Percentiles rank a stretch among this genome's conserved stretches.
Evolutionary conservation across 352 stramenopile genomes (phyloP).

Genomic region (Globisporangium camurandrum): DNA sequence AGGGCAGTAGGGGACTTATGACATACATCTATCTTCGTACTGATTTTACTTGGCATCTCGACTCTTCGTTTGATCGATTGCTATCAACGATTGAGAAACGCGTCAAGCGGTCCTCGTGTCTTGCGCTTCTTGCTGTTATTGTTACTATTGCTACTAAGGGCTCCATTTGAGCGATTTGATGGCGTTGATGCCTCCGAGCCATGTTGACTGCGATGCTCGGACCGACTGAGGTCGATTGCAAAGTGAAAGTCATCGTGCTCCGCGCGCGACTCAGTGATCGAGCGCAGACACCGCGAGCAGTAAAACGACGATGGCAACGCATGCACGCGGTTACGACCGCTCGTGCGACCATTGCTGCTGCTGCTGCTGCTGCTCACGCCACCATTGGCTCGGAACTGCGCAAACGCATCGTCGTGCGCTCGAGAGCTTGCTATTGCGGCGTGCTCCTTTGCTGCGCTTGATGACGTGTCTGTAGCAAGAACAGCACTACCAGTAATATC

Average conservation of each 20-base stretch:
- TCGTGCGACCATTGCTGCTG: background rate
- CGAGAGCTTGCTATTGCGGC: no score
- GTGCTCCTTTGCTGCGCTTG: no score
- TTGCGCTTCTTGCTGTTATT: constrained; percentile 8
- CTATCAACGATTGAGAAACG: constrained; percentile 23
- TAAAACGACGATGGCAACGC: constrained; percentile 12
- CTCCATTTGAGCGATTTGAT: background rate
- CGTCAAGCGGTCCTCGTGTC: constrained; percentile 33
- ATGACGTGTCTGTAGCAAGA: no score
- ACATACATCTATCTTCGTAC: no score
- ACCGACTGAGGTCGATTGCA: constrained; percentile 31
- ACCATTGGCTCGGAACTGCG: constrained; percentile 14
- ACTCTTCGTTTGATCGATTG: no score
- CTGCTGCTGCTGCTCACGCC: background rate
- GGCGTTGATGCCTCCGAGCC: constrained; percentile 1
- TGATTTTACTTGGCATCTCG: no score
- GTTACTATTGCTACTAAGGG: background rate
- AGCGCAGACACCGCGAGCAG: constrained; percentile 29
- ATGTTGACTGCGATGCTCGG: constrained; percentile 15
- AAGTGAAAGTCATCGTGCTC: constrained; percentile 63
- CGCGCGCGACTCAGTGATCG: constrained; percentile 21
- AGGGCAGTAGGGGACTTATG: no score
- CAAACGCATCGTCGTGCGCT: constrained; percentile 6
- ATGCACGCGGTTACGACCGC: no score
- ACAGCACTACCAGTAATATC: no score